Percentiles rank a stretch among this genome's conserved stretches.
Conservation (phyloP, 2,329 filamentous ascomycete species). For the Truncatella angustata region DNA sequence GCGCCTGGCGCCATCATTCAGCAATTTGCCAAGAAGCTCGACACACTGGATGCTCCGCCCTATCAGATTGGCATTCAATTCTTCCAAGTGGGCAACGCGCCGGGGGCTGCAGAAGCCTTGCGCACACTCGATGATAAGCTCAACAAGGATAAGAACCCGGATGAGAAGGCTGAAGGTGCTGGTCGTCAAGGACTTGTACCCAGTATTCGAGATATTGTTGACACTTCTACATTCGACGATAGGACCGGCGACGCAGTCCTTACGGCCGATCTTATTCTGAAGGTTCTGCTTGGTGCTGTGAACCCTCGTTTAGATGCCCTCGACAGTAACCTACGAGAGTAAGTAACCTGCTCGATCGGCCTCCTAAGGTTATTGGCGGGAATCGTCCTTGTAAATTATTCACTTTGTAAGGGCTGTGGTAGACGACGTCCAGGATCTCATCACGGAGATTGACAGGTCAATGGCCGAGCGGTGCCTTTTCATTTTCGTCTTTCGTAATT, state of each 20-base stretch:
- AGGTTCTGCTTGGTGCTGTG: constrained; percentile 77
- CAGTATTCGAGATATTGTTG: constrained; percentile 82
- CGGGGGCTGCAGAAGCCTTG: constrained; percentile 62
- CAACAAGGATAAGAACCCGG: constrained; percentile 24
- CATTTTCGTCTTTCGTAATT: too few species aligned
- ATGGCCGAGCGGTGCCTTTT: too few species aligned
- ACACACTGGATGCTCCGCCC: constrained; percentile 65
- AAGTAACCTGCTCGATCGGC: too few species aligned
- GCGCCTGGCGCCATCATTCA: constrained; percentile 73
- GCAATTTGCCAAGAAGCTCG: constrained; percentile 65
- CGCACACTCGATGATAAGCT: constrained; percentile 74
- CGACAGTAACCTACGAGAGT: too few species aligned
- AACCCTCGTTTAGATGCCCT: constrained; percentile 61
- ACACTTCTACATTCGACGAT: constrained; percentile 76
- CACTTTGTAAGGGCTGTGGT: too few species aligned
- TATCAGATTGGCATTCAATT: constrained; percentile 93
- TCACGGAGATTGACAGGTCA: too few species aligned
- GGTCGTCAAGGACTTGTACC: constrained; percentile 54
- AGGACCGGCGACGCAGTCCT: constrained; percentile 39
- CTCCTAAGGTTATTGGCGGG: too few species aligned
- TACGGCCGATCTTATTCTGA: constrained; percentile 71
- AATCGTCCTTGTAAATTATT: too few species aligned
- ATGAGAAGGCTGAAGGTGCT: too few species aligned
- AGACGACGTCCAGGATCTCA: too few species aligned
- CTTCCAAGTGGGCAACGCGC: constrained; percentile 84